A percentile compares a stretch with the other conserved stretches of the same genome.
Conservation (phyloP, 345 rosid species). For the Anastatica hierochuntica region DNA sequence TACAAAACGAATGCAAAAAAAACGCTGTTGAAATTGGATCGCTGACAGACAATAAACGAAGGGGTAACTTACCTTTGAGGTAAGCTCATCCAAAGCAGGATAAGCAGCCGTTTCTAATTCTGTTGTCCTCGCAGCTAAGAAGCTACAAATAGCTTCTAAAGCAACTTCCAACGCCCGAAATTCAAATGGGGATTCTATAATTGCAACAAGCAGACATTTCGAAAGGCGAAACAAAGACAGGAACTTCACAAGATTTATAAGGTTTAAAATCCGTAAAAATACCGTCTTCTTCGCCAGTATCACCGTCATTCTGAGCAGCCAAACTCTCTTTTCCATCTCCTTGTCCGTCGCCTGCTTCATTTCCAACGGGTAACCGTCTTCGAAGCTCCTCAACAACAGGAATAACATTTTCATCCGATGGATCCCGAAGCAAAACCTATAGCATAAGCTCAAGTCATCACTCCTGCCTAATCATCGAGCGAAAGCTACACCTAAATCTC, state of each 20-base stretch:
- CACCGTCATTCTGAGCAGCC: slow-evolving; percentile 47
- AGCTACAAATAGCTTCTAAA: slow-evolving; percentile 92
- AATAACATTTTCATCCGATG: slow-evolving; percentile 62
- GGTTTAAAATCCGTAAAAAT: too few relatives aligned
- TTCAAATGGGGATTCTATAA: slow-evolving; percentile 74
- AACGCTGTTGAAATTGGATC: not conserved
- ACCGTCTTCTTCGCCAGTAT: slow-evolving; percentile 90
- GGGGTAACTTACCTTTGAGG: slow-evolving; percentile 59
- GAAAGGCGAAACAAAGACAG: not conserved
- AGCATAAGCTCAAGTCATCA: not conserved
- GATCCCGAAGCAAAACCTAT: slow-evolving; percentile 87
- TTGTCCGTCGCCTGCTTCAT: too few relatives aligned
- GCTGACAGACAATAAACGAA: not conserved
- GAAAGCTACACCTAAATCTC: too few relatives aligned
- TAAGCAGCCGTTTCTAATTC: slow-evolving; percentile 87
- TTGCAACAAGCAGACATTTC: slow-evolving; percentile 17
- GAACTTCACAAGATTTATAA: not conserved
- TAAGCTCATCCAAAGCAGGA: slow-evolving; percentile 94
- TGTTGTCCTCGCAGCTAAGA: slow-evolving; percentile 78
- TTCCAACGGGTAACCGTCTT: slow-evolving; percentile 56
- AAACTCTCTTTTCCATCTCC: slow-evolving; percentile 39
- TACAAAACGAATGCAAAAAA: slow-evolving; percentile 30
- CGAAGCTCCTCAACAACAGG: slow-evolving; percentile 90
- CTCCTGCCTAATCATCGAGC: too few relatives aligned
- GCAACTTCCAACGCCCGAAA: slow-evolving; percentile 88